phyloP scores from a whole-genome alignment of 2,329 filamentous ascomycete genomes.

The Aspergillus sergii region DNA sequence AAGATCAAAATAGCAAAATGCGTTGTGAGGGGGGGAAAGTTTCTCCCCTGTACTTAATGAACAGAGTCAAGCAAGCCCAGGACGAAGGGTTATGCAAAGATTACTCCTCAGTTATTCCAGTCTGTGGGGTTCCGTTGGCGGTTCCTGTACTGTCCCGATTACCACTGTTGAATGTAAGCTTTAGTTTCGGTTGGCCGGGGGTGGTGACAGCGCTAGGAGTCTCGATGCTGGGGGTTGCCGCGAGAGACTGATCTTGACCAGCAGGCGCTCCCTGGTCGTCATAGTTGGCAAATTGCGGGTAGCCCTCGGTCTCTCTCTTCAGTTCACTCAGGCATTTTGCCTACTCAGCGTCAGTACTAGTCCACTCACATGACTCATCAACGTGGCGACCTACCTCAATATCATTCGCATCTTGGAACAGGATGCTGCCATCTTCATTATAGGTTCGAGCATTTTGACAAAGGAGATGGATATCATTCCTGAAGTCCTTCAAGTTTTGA shows the following conservation, averaged over 20 bases:
- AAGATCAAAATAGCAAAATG: constrained; percentile 11
- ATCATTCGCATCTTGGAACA: constrained; percentile 88
- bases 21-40: not conserved
- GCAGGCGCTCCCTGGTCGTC: constrained; percentile 52
- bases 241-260: constrained; percentile 55
- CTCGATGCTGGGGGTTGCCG: constrained; percentile 49
- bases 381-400: constrained; percentile 72
- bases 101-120: constrained; percentile 21
- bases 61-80: constrained; percentile 12
- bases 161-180: constrained; percentile 61
- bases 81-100: constrained; percentile 13
- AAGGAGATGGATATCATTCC: constrained; percentile 78
- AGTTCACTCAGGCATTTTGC: constrained; percentile 56
- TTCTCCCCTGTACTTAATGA: not conserved
- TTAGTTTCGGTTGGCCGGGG: constrained; percentile 65
- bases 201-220: constrained; percentile 66
- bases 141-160: constrained; percentile 39
- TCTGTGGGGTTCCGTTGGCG: constrained; percentile 29
- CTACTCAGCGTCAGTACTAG: constrained; percentile 30
- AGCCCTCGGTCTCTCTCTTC: constrained; percentile 55
- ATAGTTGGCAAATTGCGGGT: constrained; percentile 60
- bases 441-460: constrained; percentile 92
- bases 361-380: constrained; percentile 6
- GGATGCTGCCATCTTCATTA: constrained; percentile 91
- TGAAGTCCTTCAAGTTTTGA: constrained; percentile 75